Percentiles rank a stretch among this genome's conserved stretches.
These are phyloP conservation scores for Cichorium intybus DNA, from an alignment of 140 eudicot species.

Conservation along the genomic window DNA sequence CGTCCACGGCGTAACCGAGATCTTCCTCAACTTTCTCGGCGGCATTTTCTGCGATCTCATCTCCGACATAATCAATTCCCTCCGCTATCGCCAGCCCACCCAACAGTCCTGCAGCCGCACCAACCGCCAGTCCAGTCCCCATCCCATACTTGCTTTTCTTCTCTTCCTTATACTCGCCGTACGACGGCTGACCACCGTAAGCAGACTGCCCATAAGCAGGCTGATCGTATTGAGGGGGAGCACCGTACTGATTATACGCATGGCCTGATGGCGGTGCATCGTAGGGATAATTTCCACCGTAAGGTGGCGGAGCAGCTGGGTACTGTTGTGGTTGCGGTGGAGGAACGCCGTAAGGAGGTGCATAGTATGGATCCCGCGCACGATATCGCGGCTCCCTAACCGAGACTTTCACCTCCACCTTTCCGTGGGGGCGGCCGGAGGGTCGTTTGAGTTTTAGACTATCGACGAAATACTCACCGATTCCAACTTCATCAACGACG, in stretches of 20 bases:
- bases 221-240: constrained; percentile 41
- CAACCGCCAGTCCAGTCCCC: constrained; percentile 94
- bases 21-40: constrained; percentile 81
- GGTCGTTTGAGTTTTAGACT: constrained; percentile 64
- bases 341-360: constrained; percentile 59
- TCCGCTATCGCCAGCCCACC: constrained; percentile 83
- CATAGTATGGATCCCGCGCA: constrained; percentile 56
- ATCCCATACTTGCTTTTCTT: constrained; percentile 71
- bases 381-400: constrained; percentile 55
- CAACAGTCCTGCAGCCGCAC: constrained; percentile 82
- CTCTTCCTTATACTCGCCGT: constrained; percentile 31
- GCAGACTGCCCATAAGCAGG: constrained; percentile 33
- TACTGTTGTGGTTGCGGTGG: constrained; percentile 11
- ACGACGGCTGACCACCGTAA: constrained; percentile 35
- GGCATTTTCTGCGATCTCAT: constrained; percentile 61
- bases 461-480: constrained; percentile 25
- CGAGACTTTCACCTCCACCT: constrained; percentile 34
- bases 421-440: constrained; percentile 90
- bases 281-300: constrained; percentile 41
- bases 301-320: constrained; percentile 34
- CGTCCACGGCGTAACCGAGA: constrained; percentile 52
- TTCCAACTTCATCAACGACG: constrained; percentile 53
- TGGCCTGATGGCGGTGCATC: constrained; percentile 40
- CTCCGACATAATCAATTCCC: constrained; percentile 71
- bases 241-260: constrained; percentile 35